Base-by-base conservation (phyloP, 768 basidiomycete species). In the Phlegmacium glaucopus region DNA sequence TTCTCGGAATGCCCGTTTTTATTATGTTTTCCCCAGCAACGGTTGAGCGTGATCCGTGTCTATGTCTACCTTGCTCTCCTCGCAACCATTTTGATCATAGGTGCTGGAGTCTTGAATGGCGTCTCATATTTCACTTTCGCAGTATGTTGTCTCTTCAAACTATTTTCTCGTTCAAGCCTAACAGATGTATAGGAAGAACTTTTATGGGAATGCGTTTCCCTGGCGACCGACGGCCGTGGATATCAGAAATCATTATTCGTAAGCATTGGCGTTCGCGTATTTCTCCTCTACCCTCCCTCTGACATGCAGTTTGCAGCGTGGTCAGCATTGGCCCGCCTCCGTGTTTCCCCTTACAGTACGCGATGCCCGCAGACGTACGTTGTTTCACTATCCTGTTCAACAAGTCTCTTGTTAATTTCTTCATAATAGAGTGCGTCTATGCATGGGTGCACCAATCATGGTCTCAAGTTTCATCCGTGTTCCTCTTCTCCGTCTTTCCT, bases 241-340 rank as follows among this genome's bases (percentile, higher is more conserved):
- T 55, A 57, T 13, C 63, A 68, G 49, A 72, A 69, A 51, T 66
- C 71, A 6, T 51, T 67, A 38, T 72, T 72, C 49, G 73, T 74
- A 44, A 53, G 65, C 32, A 34, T 34, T 3, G n/a, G 22, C 5
- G 22, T 57, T 6, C 27, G 12, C 5, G 8, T 11, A 18, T 35
- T n/a, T 27, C 6, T 12, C 2, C 4, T 25, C 15, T 16, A 32
- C 16, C 18, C 0, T 27, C 18, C 12, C 18, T 22, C 13, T 48
- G 30, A 42, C 12, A 4, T 29, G 27, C 44, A 16, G 35, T 34
- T 38, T 12, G 12, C 45, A 72, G 70, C 63, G 66, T 25, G 61
- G 61, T 12, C 60, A 55, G 9, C 58, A 62, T 30, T 69, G 67
- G 65, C 68, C 67, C 2, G 54, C 58, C n/a, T 39, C 62, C 3